phyloP scores from a whole-genome alignment of 2,329 filamentous ascomycete species.

The Aspergillus novofumigatus region DNA sequence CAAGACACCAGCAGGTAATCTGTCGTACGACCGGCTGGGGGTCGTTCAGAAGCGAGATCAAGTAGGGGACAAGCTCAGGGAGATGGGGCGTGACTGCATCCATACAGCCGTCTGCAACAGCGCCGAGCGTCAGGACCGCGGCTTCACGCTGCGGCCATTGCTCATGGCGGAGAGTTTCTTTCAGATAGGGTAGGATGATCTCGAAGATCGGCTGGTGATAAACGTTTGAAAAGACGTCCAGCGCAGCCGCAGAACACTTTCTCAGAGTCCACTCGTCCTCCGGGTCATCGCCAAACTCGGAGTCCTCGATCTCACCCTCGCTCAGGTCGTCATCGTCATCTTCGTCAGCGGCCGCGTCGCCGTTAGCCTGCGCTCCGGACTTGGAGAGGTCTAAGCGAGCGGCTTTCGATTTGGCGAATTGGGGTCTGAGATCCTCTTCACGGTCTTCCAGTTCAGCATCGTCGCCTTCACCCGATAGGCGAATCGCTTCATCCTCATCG shows the following conservation, averaged over 20 bases:
- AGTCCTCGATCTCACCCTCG: constrained; percentile 79
- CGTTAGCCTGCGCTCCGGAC: constrained; percentile 35
- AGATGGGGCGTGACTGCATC: constrained; percentile 84
- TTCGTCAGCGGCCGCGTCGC: constrained; percentile 47
- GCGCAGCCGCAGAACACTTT: constrained; percentile 92
- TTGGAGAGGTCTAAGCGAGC: constrained; percentile 56
- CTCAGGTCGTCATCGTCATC: constrained; percentile 70
- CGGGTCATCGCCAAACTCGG: constrained; percentile 67
- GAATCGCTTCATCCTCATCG: constrained; percentile 83
- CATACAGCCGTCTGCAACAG: constrained; percentile 93
- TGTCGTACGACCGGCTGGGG: constrained; percentile 85
- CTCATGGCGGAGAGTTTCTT: constrained; percentile 77
- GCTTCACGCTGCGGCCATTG: constrained; percentile 94
- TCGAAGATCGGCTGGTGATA: constrained; percentile 87
- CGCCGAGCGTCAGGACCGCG: constrained; percentile 87
- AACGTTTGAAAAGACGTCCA: constrained; percentile 89
- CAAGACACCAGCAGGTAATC: constrained; percentile 97
- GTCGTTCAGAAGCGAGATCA: constrained; percentile 81
- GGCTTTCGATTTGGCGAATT: constrained; percentile 71
- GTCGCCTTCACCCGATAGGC: constrained; percentile 77
- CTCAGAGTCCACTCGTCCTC: constrained; percentile 93
- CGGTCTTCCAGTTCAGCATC: constrained; percentile 91
- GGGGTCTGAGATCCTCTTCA: constrained; percentile 84
- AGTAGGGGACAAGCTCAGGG: constrained; percentile 82
- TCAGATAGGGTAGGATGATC: constrained; percentile 87